Evolutionary conservation across 73 alveolate species (phyloP).

Genomic region (Breviolum minutum): DNA sequence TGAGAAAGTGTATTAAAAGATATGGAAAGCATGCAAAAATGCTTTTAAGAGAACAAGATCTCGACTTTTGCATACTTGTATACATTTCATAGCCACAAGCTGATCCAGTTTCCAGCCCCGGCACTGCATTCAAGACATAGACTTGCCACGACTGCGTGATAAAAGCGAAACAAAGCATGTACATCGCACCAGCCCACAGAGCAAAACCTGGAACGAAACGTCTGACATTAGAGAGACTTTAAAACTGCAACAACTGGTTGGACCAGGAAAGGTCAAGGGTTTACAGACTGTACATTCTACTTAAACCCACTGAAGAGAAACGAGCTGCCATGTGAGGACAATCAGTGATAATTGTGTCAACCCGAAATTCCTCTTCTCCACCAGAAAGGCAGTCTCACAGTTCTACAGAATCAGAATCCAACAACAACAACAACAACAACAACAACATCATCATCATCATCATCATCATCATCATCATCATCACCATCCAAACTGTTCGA

Average conservation of each 20-base stretch:
- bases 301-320: too few species aligned
- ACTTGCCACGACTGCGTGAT: constrained; percentile 61
- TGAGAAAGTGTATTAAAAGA: too few species aligned
- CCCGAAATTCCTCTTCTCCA: too few species aligned
- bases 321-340: too few species aligned
- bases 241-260: neutral
- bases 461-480: too few species aligned
- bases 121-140: constrained; percentile 50
- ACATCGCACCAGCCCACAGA: constrained; percentile 57
- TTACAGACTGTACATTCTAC: neutral
- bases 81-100: neutral
- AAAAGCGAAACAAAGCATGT: constrained; percentile 74
- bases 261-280: neutral
- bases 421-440: too few species aligned
- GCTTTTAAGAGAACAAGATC: too few species aligned
- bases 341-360: too few species aligned
- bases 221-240: neutral
- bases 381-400: too few species aligned
- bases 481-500: neutral
- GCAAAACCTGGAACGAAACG: constrained; percentile 32
- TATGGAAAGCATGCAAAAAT: too few species aligned
- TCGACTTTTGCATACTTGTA: neutral
- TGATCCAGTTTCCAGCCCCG: neutral
- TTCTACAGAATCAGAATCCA: too few species aligned
- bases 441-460: too few species aligned